These are phyloP conservation scores for Fusarium sp. DNA, from an alignment of 2,329 filamentous ascomycete species.

Conservation along the genomic window DNA sequence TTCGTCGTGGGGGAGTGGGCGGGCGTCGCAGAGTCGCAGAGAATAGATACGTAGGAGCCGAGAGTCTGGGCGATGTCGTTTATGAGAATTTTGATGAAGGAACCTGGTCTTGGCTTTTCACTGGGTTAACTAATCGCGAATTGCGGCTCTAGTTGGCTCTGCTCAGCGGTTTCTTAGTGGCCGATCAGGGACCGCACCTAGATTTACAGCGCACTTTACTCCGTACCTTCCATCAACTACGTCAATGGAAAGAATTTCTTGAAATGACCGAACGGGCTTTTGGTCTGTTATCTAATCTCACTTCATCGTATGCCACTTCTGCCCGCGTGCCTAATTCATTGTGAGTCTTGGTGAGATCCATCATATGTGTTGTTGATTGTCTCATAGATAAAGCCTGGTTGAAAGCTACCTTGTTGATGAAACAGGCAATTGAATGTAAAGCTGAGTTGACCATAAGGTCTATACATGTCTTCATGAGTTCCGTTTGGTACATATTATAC, in stretches of 20 bases:
- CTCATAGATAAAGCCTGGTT: background rate
- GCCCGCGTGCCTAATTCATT: background rate
- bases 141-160: conserved; percentile 31
- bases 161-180: conserved; percentile 25
- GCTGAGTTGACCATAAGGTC: background rate
- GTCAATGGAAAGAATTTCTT: conserved; percentile 22
- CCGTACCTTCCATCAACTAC: background rate
- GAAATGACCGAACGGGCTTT: background rate
- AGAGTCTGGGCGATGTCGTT: conserved; percentile 24
- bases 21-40: conserved; percentile 28
- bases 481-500: background rate
- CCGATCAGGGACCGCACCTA: conserved; percentile 3
- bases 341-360: conserved; percentile 1
- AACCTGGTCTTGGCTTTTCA: conserved; percentile 1
- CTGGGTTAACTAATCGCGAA: too few species aligned
- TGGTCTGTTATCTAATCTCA: conserved; percentile 10
- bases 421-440: too few species aligned
- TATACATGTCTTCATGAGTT: background rate
- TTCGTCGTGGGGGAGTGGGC: conserved; percentile 2
- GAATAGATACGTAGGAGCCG: conserved; percentile 17
- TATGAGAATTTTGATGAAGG: conserved; percentile 35
- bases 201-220: conserved; percentile 1
- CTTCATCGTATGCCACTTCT: background rate
- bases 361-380: background rate
- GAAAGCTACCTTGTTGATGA: too few species aligned